These are phyloP conservation scores for Phialophora verrucosa DNA, from an alignment of 2,329 filamentous ascomycete species.

Conservation along the genomic window DNA sequence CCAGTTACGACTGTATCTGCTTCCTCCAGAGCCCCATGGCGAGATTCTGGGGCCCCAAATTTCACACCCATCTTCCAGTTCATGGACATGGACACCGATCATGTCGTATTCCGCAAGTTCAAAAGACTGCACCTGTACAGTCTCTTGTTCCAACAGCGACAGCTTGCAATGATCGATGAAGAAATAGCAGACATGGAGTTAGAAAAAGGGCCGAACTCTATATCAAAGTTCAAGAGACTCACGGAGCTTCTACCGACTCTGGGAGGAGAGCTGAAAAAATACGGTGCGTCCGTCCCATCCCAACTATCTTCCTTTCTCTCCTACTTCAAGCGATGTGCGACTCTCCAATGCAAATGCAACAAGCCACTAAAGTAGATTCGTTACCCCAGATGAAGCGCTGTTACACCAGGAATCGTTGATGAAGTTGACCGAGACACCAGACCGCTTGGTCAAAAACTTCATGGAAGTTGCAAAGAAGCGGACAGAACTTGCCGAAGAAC, in stretches of 20 bases:
- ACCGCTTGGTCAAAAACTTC: neutral
- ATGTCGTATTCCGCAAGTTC: slow-evolving; percentile 6
- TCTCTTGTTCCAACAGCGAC: slow-evolving; percentile 4
- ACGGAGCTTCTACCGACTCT: neutral
- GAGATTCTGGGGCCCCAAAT: neutral
- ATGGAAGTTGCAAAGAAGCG: neutral
- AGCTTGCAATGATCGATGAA: neutral
- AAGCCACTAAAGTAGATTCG: neutral
- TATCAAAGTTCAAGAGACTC: neutral
- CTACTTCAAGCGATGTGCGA: neutral
- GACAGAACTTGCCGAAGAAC: neutral
- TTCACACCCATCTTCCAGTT: neutral
- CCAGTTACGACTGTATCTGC: neutral
- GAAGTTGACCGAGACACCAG: slow-evolving; percentile 1
- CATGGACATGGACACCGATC: slow-evolving; percentile 3
- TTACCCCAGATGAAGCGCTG: neutral
- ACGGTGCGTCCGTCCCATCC: neutral
- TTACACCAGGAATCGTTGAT: neutral
- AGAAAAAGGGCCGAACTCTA: neutral
- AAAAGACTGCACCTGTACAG: slow-evolving; percentile 4
- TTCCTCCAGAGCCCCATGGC: neutral
- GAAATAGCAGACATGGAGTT: neutral
- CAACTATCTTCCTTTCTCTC: neutral
- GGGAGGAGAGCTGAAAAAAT: neutral
- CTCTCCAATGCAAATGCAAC: neutral